Conservation (phyloP, 345 rosid species). For the Eucalyptus victrix region DNA sequence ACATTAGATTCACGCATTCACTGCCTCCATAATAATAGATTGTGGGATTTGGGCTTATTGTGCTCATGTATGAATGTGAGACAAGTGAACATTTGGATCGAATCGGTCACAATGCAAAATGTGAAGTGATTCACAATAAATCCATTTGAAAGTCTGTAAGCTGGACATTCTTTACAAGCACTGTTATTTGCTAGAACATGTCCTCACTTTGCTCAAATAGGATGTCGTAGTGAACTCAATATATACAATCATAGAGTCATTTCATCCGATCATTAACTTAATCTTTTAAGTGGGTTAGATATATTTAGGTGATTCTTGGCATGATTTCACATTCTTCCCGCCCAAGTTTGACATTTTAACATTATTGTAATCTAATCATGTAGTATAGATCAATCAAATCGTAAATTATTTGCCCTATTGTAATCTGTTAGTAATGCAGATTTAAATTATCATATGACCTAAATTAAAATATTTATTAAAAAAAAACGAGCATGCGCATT, state of each 20-base stretch:
- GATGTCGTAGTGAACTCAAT: background rate
- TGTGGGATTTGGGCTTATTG: background rate
- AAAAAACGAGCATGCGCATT: background rate
- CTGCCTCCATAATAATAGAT: fast-evolving
- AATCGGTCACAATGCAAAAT: background rate
- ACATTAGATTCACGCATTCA: fast-evolving
- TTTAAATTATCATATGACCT: background rate
- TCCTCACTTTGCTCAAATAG: background rate
- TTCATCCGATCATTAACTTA: background rate
- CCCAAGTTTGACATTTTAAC: background rate
- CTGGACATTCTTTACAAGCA: background rate
- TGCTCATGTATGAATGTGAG: background rate
- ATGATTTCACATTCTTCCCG: background rate
- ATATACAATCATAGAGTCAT: background rate
- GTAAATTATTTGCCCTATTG: background rate
- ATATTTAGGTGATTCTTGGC: background rate
- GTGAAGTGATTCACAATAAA: background rate
- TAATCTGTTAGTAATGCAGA: background rate
- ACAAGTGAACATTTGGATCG: background rate
- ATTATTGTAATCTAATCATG: background rate
- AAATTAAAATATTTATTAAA: background rate
- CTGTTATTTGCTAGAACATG: background rate
- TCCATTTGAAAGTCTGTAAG: background rate
- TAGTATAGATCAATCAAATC: background rate
- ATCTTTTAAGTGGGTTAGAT: background rate